Base-by-base conservation (phyloP, 805 yeast species). In the Yarrowia bubula region DNA sequence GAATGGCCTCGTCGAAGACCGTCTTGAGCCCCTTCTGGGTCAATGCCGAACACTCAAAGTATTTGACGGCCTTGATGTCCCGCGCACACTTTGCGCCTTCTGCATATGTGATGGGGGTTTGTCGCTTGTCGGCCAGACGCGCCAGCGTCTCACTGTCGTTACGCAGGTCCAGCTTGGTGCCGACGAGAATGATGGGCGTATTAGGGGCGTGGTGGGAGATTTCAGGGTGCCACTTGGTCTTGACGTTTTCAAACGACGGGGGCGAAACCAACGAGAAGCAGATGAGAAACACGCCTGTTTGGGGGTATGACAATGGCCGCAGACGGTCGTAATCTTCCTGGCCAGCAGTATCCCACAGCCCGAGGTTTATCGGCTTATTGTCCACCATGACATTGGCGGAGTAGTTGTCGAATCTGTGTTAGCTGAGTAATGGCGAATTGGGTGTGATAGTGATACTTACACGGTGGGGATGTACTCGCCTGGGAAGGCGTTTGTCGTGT, bases 321-420 rank as follows among this genome's bases (percentile, higher is more conserved):
- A 91, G 81, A 67, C 96, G 81, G 75, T 92, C 97, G 75, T 91
- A 91, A 74, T 91, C 97, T 72, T 89, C 88, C 76, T 92, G 97
- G 32, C 97, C 97, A 3, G 97, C 97, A 14, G 97, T 92, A 83
- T 92, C 97, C 97, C 97, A 92, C 51, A 92, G 81, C 28, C 96
- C 96, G 61, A 92, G 80, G 72, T 90, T 90, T 71, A 89, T 87
- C 64, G 90, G 89, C 71, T 87, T 91, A 33, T 89, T 87, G 71
- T 88, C 93, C 18, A 87, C 86, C 82, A 90, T 84, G 31, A 92
- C 91, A 47, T 88, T 87, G 15, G 96, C 93, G 2, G 96, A 84
- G 75, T 92, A 92, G 76, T 92, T 91, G 74, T 92, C 97, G 72
- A 92, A 92, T 4, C 78, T 75, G 53, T 5, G 61, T 63, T 46